Percentiles rank a stretch among this genome's conserved stretches.
These are phyloP conservation scores for Artemisia princeps DNA, from an alignment of 140 eudicot genomes.

Conservation along the genomic window DNA sequence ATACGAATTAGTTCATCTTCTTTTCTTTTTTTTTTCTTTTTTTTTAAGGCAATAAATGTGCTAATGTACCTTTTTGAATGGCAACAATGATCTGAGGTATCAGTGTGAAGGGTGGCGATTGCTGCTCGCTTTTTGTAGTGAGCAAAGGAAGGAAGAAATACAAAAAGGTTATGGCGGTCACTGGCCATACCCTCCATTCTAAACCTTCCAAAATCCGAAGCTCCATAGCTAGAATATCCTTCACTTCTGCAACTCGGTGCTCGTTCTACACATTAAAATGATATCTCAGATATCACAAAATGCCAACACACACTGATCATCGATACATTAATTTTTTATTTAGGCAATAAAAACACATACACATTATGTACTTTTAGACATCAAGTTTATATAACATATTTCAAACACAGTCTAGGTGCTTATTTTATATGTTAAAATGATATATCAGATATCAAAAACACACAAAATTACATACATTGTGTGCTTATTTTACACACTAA, in stretches of 20 bases:
- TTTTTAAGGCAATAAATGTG: too few species aligned
- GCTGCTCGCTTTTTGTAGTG: neutral
- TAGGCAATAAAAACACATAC: too few species aligned
- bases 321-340: neutral
- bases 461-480: neutral
- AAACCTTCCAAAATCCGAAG: conserved; percentile 12
- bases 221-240: conserved; percentile 24
- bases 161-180: conserved; percentile 18
- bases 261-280: conserved; percentile 1
- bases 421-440: too few species aligned
- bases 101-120: neutral
- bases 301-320: neutral
- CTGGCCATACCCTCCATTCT: conserved; percentile 12
- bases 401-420: too few species aligned
- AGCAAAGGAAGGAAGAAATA: conserved; percentile 16
- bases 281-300: neutral
- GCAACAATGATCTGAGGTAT: conserved; percentile 10
- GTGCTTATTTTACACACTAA: neutral
- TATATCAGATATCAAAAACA: neutral
- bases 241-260: neutral
- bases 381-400: neutral
- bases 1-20: too few species aligned
- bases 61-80: conserved; percentile 22
- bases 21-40: too few species aligned
- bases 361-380: too few species aligned